A percentile compares a stretch with the other conserved stretches of the same genome.
phyloP scores from a whole-genome alignment of 1,284 basidiomycete species.

The Fomitopsis betulina region DNA sequence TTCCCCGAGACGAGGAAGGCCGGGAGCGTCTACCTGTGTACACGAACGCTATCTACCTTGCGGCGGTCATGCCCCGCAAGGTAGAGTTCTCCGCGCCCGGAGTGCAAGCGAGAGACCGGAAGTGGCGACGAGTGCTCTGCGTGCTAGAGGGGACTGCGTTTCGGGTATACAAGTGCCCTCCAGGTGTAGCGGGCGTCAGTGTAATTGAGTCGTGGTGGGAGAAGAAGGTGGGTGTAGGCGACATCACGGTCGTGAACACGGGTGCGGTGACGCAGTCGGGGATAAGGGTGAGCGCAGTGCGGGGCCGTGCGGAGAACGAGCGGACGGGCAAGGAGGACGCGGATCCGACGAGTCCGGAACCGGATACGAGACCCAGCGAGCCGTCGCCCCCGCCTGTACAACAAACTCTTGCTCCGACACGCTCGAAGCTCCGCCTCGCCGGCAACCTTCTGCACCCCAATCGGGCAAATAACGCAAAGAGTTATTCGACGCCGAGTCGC shows the following conservation, averaged over 20 bases:
- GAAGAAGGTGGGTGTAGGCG: conserved; percentile 63
- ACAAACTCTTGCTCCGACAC: conserved; percentile 11
- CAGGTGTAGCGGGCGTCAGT: conserved; percentile 42
- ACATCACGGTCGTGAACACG: conserved; percentile 33
- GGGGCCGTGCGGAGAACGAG: conserved; percentile 17
- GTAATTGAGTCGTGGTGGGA: conserved; percentile 73
- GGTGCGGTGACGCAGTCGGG: conserved; percentile 17
- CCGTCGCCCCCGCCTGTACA: neutral
- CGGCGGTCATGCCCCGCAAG: conserved; percentile 86
- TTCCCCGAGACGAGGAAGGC: conserved; percentile 65
- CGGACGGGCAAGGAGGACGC: conserved; percentile 20
- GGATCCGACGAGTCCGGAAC: neutral
- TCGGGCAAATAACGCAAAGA: conserved; percentile 3
- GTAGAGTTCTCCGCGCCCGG: conserved; percentile 90
- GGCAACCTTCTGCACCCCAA: conserved; percentile 23
- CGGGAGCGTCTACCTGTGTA: conserved; percentile 80
- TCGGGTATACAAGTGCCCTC: conserved; percentile 73
- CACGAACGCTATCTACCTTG: conserved; percentile 80
- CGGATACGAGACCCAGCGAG: neutral
- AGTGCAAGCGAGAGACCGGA: conserved; percentile 83
- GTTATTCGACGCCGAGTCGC: neutral
- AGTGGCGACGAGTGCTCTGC: conserved; percentile 88
- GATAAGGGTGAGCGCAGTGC: conserved; percentile 18
- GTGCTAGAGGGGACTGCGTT: conserved; percentile 92
- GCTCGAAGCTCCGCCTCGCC: conserved; percentile 21